Evolutionary conservation across 345 rosid species (phyloP).

Genomic region (Ceriops tagal): DNA sequence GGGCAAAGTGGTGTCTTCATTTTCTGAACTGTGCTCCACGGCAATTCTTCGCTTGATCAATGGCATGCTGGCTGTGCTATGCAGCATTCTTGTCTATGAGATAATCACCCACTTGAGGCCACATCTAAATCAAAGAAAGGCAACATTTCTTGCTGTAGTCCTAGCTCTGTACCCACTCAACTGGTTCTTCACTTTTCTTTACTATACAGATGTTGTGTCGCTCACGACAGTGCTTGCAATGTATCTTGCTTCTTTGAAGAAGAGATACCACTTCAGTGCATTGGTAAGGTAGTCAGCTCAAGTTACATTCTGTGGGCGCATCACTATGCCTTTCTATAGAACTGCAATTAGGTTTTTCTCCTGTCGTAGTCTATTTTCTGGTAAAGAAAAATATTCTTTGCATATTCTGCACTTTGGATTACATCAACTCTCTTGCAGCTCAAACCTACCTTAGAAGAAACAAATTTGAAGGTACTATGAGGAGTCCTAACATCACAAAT

Average conservation of each 20-base stretch:
- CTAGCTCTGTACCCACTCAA: slow-evolving; percentile 79
- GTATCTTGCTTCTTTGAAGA: slow-evolving; percentile 80
- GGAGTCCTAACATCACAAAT: not conserved
- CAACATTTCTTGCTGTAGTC: slow-evolving; percentile 50
- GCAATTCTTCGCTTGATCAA: slow-evolving; percentile 62
- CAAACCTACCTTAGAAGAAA: not conserved
- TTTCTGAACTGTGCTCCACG: slow-evolving; percentile 55
- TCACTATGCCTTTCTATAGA: not conserved
- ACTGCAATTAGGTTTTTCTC: not conserved
- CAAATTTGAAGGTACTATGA: not conserved
- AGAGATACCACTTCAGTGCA: slow-evolving; percentile 66
- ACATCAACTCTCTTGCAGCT: not conserved
- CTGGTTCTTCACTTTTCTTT: slow-evolving; percentile 91
- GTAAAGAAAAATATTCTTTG: not conserved
- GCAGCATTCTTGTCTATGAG: slow-evolving; percentile 69
- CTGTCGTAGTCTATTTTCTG: too few species aligned
- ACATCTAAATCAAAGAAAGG: slow-evolving; percentile 48
- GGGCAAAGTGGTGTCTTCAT: slow-evolving; percentile 30
- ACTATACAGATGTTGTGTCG: slow-evolving; percentile 94
- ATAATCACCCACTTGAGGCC: slow-evolving; percentile 61
- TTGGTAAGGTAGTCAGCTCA: slow-evolving; percentile 48
- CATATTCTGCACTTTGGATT: not conserved
- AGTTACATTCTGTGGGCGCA: not conserved
- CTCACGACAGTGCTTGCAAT: slow-evolving; percentile 75
- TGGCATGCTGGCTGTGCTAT: slow-evolving; percentile 61